Evolutionary conservation across 1,284 basidiomycete species (phyloP).

Genomic region (Trichosporon asahii): DNA sequence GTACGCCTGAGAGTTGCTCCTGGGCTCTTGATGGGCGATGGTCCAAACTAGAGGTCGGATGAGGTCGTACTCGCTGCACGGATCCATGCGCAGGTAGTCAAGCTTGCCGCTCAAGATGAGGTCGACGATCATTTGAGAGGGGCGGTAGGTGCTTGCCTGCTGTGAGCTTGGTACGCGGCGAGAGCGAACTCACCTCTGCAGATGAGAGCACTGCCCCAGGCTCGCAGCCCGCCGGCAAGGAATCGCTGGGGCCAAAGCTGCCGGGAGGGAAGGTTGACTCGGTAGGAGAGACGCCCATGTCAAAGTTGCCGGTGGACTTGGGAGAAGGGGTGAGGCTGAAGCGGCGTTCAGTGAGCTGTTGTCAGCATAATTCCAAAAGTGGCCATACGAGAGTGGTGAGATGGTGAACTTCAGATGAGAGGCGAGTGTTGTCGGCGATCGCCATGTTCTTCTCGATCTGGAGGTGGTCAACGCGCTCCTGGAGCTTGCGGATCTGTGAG

Average conservation of each 20-base stretch:
- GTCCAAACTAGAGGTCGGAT: conserved; percentile 41
- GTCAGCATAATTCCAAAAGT: background rate
- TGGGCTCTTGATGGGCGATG: conserved; percentile 40
- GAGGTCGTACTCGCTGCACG: conserved; percentile 24
- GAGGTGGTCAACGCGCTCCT: conserved; percentile 29
- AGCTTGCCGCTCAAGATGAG: conserved; percentile 26
- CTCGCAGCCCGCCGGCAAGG: background rate
- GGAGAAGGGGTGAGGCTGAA: background rate
- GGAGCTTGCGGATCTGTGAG: conserved; percentile 18
- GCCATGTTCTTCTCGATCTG: conserved; percentile 35
- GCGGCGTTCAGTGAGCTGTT: conserved; percentile 11
- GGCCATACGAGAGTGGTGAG: conserved; percentile 15
- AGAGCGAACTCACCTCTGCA: background rate
- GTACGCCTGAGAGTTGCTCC: conserved; percentile 35
- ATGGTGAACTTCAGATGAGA: conserved; percentile 20
- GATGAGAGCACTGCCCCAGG: background rate
- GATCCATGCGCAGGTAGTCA: conserved; percentile 23
- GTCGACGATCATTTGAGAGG: conserved; percentile 18
- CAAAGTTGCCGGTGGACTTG: background rate
- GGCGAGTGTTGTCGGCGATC: conserved; percentile 16
- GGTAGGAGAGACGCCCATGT: background rate
- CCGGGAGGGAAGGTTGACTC: background rate
- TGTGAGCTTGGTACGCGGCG: background rate
- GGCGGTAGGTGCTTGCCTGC: conserved; percentile 13
- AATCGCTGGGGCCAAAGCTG: background rate